Base-by-base conservation (phyloP, 192 early-diverging fungal species). In the Geosiphon pyriformis region DNA sequence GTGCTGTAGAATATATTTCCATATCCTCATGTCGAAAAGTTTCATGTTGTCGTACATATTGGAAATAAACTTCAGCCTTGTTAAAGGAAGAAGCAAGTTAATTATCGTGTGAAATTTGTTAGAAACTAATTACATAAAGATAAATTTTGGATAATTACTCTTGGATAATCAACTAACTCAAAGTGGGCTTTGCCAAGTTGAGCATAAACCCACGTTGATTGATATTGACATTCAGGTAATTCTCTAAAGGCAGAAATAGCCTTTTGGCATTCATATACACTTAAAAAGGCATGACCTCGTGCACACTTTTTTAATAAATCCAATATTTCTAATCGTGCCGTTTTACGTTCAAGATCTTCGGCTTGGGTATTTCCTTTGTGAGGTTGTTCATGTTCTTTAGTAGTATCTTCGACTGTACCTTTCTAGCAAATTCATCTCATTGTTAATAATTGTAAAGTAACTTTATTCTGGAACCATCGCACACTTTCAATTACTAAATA, bases 1-100 rank as follows among this genome's bases (percentile, higher is more conserved):
- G 70, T 30, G 86, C 80, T 11, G 90, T 89, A 20, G 91, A 92
- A 67, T 90, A 95, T 6, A 87, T 70, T 59, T 96, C 94, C 89
- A 95, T 90, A 49, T 87, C 87, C 31, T 83, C 80, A 27, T 87
- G 66, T 2, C 89, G 82, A 70, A 82, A 86, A 8, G 90, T 88
- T 35, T 93, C 92, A 32, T 87, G 30, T 15, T 79, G 52, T 26
- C 88, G 77, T 12, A 81, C 81, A 0, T 68, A 70, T 10, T 58
- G 63, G 69, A 90, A 88, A 37, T 75, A 78, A 54, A 74, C 72
- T 3, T 76, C 77, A 1, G 85, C 86, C 76, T 91, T 54, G 18
- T n/a, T 50, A 22, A 63, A 22, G 27, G 15, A 8, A 65, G 30
- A 50, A 11, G 0, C 15, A n/a, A 33, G 18, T 25, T n/a, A 29